Conservation (phyloP, 352 stramenopile genomes). For the Phytopythium delawarense region DNA sequence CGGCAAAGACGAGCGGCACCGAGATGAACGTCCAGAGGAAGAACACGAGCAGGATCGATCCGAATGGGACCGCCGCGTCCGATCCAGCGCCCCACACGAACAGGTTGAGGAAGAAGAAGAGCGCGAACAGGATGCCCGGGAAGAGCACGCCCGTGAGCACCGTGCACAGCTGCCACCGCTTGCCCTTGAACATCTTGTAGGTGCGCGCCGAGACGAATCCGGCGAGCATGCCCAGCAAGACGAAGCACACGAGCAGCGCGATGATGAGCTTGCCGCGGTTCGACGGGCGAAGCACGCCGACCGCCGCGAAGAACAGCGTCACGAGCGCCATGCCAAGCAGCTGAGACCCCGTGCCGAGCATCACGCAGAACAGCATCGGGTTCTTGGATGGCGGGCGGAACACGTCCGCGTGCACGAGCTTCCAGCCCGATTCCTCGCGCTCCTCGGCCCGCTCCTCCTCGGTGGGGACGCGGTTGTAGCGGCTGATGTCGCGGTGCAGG, state of each 20-base stretch:
- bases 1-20: conserved; percentile 98
- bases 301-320: conserved; percentile 96
- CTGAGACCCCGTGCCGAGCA: conserved; percentile 97
- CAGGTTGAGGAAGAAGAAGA: conserved; percentile 98
- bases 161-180: conserved; percentile 97
- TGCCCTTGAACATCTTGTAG: conserved; percentile 99
- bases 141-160: conserved; percentile 95
- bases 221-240: conserved; percentile 94
- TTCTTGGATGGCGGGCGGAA: conserved; percentile 95
- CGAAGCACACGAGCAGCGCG: conserved; percentile 96
- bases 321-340: conserved; percentile 94
- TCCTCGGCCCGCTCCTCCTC: conserved; percentile 98
- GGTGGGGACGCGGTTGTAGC: conserved; percentile 96
- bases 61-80: conserved; percentile 93
- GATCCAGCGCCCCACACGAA: conserved; percentile 93
- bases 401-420: conserved; percentile 99
- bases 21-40: conserved; percentile 99
- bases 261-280: conserved; percentile 98
- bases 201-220: conserved; percentile 95
- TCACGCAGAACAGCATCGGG: conserved; percentile 97
- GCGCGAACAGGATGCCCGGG: conserved; percentile 94
- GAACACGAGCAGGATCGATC: conserved; percentile 96
- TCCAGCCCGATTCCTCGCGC: conserved; percentile 98
- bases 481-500: conserved; percentile 96
- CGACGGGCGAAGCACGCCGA: conserved; percentile 95